Evolutionary conservation across 805 yeast species (phyloP), one percentile per base, ranked within the genome.

Genomic region (Kregervanrija delftensis): DNA sequence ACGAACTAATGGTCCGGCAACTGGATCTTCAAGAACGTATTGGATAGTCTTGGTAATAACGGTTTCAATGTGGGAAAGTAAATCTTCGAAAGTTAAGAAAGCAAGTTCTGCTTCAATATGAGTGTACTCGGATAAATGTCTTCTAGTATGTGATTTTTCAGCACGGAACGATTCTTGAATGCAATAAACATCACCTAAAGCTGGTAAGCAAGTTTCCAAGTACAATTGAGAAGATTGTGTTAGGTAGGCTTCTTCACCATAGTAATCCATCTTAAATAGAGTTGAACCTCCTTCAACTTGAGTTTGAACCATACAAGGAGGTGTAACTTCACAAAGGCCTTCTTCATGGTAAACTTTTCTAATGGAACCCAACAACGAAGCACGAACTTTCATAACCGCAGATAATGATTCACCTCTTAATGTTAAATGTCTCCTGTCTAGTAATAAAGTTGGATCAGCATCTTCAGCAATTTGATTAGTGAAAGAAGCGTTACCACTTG

Each of bases 281-380:
- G 99, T 93, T 35, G 97, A 86, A 44, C 99, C 99, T 65, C 99
- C 99, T 72, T 93, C 99, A 48, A 93, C 99, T 73, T 93, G 98
- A 35, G 96, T 90, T 72, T 93, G 99, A 45, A 93, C 99, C 98
- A 93, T 93, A 70, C 98, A 90, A 60, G 99, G 99, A 39, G 99
- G 97, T 35, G 98, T 93, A 48, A 95, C 96, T 74, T 93, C 99
- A 31, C 79, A 69, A 42, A 90, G 60, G 32, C 78, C 76, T 69
- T 83, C 87, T 59, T 87, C 93, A 17, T 64, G 71, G 63, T 76
- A 91, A 47, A 84, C 84, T 54, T 79, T 74, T 71, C 99, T 81
- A 55, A 93, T 67, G 35, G 93, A 68, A 42, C 71, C 71, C 57
- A 93, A 69, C 45, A 89, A 74, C 34, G 80, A 71, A 35, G 96